Conservation (phyloP, 148 eudicot genomes). For the Rhododendron williamsianum region DNA sequence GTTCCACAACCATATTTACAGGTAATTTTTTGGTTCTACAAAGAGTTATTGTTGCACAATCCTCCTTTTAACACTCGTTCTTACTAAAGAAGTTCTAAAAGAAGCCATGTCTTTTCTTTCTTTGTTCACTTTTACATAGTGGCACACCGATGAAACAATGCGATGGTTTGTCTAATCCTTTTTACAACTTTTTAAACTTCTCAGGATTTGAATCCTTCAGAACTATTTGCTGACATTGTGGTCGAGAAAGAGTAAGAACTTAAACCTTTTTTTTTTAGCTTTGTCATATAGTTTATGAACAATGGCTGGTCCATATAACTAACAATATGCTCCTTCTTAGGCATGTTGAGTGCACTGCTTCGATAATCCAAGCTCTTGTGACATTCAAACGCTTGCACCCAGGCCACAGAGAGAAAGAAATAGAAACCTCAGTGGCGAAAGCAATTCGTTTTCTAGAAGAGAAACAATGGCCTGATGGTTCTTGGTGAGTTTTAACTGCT, state of each 20-base stretch:
- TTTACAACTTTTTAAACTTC: not conserved
- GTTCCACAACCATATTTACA: conserved; percentile 31
- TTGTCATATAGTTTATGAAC: not conserved
- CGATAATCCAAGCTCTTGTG: conserved; percentile 31
- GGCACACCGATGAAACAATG: not conserved
- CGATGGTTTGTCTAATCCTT: not conserved
- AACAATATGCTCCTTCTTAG: conserved; percentile 5
- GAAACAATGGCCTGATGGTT: conserved; percentile 40
- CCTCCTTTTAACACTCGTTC: not conserved
- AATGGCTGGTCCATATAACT: not conserved
- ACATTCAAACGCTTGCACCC: conserved; percentile 30
- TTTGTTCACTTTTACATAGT: not conserved
- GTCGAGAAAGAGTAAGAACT: conserved; percentile 36
- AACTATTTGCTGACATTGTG: conserved; percentile 40
- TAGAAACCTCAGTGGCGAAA: conserved; percentile 28
- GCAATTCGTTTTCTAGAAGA: conserved; percentile 30
- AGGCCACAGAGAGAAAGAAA: conserved; percentile 34
- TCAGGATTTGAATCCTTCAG: conserved; percentile 43
- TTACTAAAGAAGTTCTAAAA: not conserved
- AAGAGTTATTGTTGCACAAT: not conserved
- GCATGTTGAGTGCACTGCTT: conserved; percentile 40
- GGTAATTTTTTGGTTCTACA: conserved; percentile 16
- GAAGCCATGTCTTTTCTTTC: not conserved
- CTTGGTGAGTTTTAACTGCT: conserved; percentile 25
- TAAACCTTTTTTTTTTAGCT: not conserved